Conservation (phyloP, 768 basidiomycete genomes). For the Collybia nuda region DNA sequence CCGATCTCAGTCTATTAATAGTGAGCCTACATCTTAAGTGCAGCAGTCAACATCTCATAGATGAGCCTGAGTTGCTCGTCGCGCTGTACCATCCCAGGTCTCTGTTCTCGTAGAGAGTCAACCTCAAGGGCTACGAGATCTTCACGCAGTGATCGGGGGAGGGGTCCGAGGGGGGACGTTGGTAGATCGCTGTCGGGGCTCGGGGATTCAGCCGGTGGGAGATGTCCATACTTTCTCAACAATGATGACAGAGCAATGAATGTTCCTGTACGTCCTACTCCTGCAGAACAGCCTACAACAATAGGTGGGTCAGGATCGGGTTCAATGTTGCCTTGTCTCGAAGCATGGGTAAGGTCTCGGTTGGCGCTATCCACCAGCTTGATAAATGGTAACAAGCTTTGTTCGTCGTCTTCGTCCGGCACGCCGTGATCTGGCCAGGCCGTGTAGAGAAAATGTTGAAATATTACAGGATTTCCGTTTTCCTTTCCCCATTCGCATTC, state of each 20-base stretch:
- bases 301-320: constrained; percentile 70
- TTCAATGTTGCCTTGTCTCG: constrained; percentile 19
- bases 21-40: constrained; percentile 11
- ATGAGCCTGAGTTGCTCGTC: constrained; percentile 63
- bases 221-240: constrained; percentile 58
- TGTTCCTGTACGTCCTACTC: constrained; percentile 83
- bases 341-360: constrained; percentile 37
- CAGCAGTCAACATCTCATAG: constrained; percentile 54
- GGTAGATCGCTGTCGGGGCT: constrained; percentile 32
- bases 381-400: constrained; percentile 60
- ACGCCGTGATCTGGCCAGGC: constrained; percentile 89
- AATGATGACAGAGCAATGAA: constrained; percentile 82
- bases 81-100: constrained; percentile 80
- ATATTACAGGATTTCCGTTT: constrained; percentile 39
- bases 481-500: constrained; percentile 3
- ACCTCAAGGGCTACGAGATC: constrained; percentile 72
- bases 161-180: constrained; percentile 56
- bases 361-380: constrained; percentile 66
- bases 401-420: constrained; percentile 59
- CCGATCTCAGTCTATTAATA: background rate
- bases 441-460: constrained; percentile 71
- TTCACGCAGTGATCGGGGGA: constrained; percentile 44
- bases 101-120: constrained; percentile 77
- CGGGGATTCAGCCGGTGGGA: constrained; percentile 32
- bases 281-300: constrained; percentile 84